These are phyloP conservation scores for Macrolepiota albuminosa DNA, from an alignment of 768 basidiomycete species.

Conservation along the genomic window DNA sequence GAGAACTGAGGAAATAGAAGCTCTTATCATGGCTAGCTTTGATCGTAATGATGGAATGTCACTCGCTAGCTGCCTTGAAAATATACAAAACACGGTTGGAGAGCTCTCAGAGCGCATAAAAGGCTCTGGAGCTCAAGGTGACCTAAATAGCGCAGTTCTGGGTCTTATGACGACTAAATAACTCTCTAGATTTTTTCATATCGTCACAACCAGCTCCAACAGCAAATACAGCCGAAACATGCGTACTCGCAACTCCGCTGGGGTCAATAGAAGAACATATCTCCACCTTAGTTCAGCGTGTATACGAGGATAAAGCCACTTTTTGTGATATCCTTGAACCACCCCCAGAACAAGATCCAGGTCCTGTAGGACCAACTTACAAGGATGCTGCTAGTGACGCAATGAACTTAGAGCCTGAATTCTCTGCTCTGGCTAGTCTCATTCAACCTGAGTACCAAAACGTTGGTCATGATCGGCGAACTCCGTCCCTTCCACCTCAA, in stretches of 20 bases:
- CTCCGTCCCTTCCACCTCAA: not conserved
- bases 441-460: not conserved
- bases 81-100: constrained; percentile 17
- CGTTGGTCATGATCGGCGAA: not conserved
- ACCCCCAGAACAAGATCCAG: not conserved
- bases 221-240: not conserved
- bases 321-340: not conserved
- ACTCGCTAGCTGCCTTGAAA: constrained; percentile 14
- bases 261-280: not conserved
- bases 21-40: constrained; percentile 11
- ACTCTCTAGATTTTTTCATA: not conserved
- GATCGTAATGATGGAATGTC: constrained; percentile 13
- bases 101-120: constrained; percentile 18
- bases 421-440: not conserved
- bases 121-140: constrained; percentile 18
- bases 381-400: constrained; percentile 1
- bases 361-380: not conserved
- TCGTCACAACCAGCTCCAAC: not conserved
- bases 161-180: not conserved
- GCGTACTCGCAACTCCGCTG: not conserved
- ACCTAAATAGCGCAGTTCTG: not conserved
- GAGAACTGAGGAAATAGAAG: constrained; percentile 17
- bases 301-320: not conserved
- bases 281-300: not conserved
- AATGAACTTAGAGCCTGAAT: not conserved